Base-by-base conservation (phyloP, 495 filamentous ascomycete genomes). In the Tricharina praecox region DNA sequence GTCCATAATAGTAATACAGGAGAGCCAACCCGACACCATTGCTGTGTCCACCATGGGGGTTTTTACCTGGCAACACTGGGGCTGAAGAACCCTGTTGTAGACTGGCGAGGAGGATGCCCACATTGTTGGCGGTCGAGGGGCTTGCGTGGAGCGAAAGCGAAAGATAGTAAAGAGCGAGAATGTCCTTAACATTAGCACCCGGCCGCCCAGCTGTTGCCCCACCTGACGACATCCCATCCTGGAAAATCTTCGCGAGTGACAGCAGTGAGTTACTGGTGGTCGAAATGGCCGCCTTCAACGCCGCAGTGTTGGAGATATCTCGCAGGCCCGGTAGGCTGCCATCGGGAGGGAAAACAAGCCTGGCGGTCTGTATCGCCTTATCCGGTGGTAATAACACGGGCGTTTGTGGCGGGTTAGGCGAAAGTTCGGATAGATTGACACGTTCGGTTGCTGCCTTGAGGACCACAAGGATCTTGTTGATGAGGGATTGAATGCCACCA, bases 41-140 rank as follows among this genome's bases (percentile, higher is more conserved):
- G 5, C 86, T 90, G 32, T 82, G 82, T 0, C 79, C 66, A 43
- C 93, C 78, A 19, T 25, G 11, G 85, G 80, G 40, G 90, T 79
- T 24, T 70, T 66, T 37, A 68, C 53, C 16, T 68, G 49, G 58
- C 54, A 55, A 66, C 25, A 45, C 48, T 7, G 53, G 53, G 24
- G 52, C 30, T 15, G 45, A 42, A 9, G 47, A 52, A 26, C 77
- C 72, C 53, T 93, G 85, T 52, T 95, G 90, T 15, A 99, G 82
- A 39, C 90, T 84, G 1, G 90, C 92, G 23, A 99, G 74, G 24
- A 99, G 68, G 45, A 99, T 99, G 3, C 90, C 90, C 34, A 99
- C 92, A 62, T 99, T 99, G 57, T 99, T 99, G 10, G 90, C 90
- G 0, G 90, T 99, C 4, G 92, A 96, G 18, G 90, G 90, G 56